These are phyloP conservation scores for Aspergillus sp. DNA, from an alignment of 2,329 filamentous ascomycete species.

Conservation along the genomic window DNA sequence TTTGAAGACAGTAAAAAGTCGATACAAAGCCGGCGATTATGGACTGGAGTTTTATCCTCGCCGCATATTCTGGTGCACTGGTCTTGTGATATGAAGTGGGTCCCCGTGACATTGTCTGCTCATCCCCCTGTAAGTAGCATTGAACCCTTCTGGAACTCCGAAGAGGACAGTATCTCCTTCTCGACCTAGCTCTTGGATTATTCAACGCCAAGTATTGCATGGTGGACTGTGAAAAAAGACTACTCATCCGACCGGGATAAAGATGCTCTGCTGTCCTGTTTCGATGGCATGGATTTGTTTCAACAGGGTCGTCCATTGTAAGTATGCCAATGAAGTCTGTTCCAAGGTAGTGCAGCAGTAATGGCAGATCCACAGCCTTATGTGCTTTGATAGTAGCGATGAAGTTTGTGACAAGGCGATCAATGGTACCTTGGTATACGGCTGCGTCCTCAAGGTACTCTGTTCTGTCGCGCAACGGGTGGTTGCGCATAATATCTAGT, in stretches of 20 bases:
- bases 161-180: neutral
- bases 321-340: slow-evolving; percentile 6
- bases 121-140: neutral
- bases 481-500: too few species aligned
- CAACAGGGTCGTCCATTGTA: neutral
- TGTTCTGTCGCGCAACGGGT: too few species aligned
- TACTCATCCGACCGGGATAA: neutral
- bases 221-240: neutral
- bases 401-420: slow-evolving; percentile 4
- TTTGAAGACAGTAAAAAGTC: slow-evolving; percentile 8
- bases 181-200: neutral
- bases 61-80: too few species aligned
- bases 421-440: slow-evolving; percentile 12
- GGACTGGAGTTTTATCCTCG: neutral
- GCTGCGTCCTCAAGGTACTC: neutral
- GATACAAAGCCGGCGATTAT: slow-evolving; percentile 9
- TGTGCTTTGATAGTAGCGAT: slow-evolving; percentile 9
- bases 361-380: slow-evolving; percentile 5
- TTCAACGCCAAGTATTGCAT: neutral
- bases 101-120: neutral
- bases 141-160: neutral
- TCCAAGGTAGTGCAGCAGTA: slow-evolving; percentile 6
- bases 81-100: neutral
- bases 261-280: neutral
- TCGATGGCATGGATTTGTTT: neutral